Conservation (phyloP, 306 rosid species). For the Malus fusca region DNA sequence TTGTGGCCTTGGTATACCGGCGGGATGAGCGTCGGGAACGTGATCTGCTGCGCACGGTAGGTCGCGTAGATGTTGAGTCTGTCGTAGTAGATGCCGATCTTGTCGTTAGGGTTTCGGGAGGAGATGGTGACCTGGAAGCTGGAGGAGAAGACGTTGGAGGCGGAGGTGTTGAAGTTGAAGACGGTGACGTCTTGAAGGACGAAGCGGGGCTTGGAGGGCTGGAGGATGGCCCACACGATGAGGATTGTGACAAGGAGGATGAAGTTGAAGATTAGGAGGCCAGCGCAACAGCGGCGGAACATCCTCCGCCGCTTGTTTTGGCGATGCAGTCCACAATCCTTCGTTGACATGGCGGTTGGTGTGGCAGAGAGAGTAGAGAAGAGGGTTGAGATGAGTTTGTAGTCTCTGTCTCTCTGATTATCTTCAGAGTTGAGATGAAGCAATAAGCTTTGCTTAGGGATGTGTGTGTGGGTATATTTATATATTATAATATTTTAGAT, state of each 20-base stretch:
- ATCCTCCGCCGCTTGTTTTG: neutral
- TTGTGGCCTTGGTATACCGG: constrained; percentile 83
- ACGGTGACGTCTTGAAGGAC: constrained; percentile 81
- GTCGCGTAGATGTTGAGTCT: constrained; percentile 53
- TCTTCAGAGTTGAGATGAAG: neutral
- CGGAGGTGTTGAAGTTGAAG: constrained; percentile 69
- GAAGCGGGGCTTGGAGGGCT: constrained; percentile 71
- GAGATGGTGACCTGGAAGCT: constrained; percentile 62
- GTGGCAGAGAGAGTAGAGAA: neutral
- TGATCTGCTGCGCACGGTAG: constrained; percentile 68
- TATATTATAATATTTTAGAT: neutral
- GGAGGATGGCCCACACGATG: constrained; percentile 64
- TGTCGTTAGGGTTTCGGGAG: constrained; percentile 76
- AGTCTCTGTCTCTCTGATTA: neutral
- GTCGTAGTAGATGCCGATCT: constrained; percentile 84
- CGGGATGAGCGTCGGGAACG: constrained; percentile 57
- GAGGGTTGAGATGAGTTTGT: neutral
- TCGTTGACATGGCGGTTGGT: constrained; percentile 32
- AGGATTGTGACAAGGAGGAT: constrained; percentile 49
- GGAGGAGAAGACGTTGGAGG: constrained; percentile 60
- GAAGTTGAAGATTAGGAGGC: constrained; percentile 43
- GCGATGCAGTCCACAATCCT: constrained; percentile 55
- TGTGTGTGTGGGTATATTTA: neutral
- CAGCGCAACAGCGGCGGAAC: constrained; percentile 18
- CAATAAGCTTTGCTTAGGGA: neutral